Evolutionary conservation across 139 green algal genomes (phyloP).

Genomic region (Astrephomene gubernaculifera): DNA sequence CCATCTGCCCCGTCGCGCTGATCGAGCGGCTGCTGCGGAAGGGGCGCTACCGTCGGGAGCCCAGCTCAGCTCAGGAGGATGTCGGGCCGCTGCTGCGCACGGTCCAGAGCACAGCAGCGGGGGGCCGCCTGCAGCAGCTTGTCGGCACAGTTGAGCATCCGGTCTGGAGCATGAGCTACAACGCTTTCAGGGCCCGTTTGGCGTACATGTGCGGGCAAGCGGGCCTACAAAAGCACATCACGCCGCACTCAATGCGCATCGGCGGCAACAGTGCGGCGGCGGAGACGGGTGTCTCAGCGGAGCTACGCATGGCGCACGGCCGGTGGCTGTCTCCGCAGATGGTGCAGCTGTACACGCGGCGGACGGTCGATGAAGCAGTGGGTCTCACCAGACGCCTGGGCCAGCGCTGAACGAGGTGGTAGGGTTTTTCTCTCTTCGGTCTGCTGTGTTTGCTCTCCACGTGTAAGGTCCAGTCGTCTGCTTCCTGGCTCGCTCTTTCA

Average conservation of each 20-base stretch:
- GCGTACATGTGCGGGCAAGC: not conserved
- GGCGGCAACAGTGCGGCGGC: slow-evolving; percentile 7
- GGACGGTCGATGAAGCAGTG: not conserved
- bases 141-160: not conserved
- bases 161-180: not conserved
- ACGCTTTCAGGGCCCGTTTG: not conserved
- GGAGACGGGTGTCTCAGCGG: not conserved
- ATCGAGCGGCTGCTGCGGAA: not conserved
- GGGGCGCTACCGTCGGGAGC: not conserved
- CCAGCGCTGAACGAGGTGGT: not conserved
- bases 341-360: slow-evolving; percentile 22
- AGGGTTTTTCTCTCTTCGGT: slow-evolving; percentile 12
- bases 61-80: not conserved
- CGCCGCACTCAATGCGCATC: slow-evolving; percentile 1
- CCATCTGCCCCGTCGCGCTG: not conserved
- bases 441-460: too few relatives aligned
- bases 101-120: not conserved
- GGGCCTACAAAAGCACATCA: not conserved
- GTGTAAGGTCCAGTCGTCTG: too few relatives aligned
- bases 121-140: not conserved
- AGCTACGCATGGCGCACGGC: slow-evolving; percentile 5
- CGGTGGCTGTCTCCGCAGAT: not conserved
- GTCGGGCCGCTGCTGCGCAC: slow-evolving; percentile 15
- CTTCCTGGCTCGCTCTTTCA: too few relatives aligned
- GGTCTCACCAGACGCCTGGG: not conserved